These are phyloP conservation scores for Schwanniomyces pseudopolymorphus DNA, from an alignment of 805 yeast genomes.

Conservation along the genomic window DNA sequence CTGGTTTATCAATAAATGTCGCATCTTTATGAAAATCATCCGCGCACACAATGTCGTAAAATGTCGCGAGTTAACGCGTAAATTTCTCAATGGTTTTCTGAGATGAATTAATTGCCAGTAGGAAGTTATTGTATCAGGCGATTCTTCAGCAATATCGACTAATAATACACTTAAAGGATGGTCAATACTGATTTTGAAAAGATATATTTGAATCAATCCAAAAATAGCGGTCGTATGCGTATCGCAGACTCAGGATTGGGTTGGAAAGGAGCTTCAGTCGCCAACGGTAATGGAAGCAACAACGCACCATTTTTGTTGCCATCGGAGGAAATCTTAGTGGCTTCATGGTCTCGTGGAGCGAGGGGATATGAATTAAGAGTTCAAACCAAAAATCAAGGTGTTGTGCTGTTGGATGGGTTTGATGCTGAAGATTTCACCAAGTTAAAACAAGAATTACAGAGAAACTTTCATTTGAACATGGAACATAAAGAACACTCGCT, in stretches of 20 bases:
- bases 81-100: not conserved
- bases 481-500: conserved; percentile 89
- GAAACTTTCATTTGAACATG: conserved; percentile 67
- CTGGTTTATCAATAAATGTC: too few species aligned
- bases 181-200: conserved; percentile 80
- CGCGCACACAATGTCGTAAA: not conserved
- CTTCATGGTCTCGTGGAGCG: conserved; percentile 91
- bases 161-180: conserved; percentile 18
- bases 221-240: conserved; percentile 83
- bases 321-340: conserved; percentile 76
- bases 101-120: not conserved
- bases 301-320: conserved; percentile 79
- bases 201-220: conserved; percentile 86
- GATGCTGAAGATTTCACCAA: conserved; percentile 78
- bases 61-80: not conserved
- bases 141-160: not conserved
- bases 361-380: conserved; percentile 88
- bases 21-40: too few species aligned
- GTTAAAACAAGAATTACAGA: conserved; percentile 78
- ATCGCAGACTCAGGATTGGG: conserved; percentile 97
- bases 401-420: conserved; percentile 87
- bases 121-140: not conserved
- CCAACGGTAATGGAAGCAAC: conserved; percentile 44
- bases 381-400: conserved; percentile 86
- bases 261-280: conserved; percentile 65